Base-by-base conservation (phyloP, 2,329 filamentous ascomycete genomes). In the Ceratocystis lukuohia region DNA sequence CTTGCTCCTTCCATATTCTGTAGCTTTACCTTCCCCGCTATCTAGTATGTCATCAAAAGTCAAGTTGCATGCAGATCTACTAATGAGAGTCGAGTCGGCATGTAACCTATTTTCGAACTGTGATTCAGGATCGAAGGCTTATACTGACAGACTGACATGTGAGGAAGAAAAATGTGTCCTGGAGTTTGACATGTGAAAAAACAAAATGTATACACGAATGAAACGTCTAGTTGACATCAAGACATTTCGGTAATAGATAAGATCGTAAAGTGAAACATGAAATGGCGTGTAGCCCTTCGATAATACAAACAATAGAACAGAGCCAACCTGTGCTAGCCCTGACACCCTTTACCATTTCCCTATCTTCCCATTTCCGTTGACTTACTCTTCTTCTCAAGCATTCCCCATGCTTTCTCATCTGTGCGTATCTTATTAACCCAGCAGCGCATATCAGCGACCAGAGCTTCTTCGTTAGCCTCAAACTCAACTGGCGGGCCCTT, bases 401-500 rank as follows among this genome's bases (percentile, higher is more conserved):
- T 61, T 1, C 50, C 62, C 66, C 66, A 67, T 25, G 63, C 48
- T 53, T 67, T 67, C 20, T 61, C 63, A 50, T 67, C 62, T 7
- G 20, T 46, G 4, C 33, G 57, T 12, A 67, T 41, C 17, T 37
- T 28, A 5, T 30, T 33, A 2, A 50, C 66, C 66, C 66, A 67
- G 20, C 50, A 44, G 8, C 64, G 50, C 33, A 65, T 45, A 22
- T 65, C 63, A 7, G 56, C 48, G 4, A 20, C 66, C 3, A 65
- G 25, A 25, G 30, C 30, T 62, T 74, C 75, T 73, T 86, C 84
- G 33, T 73, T 75, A 15, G 77, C 75, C 33, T 76, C 76, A 68
- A 81, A 77, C 73, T 87, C 84, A 22, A 87, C 78, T 0, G 83
- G 83, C 65, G 83, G 81, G 0, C 84, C 84, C 68, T 79, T 80